A percentile compares a stretch with the other conserved stretches of the same genome.
Conservation (phyloP, 352 stramenopile species). For the Thalassiosira exigua region DNA sequence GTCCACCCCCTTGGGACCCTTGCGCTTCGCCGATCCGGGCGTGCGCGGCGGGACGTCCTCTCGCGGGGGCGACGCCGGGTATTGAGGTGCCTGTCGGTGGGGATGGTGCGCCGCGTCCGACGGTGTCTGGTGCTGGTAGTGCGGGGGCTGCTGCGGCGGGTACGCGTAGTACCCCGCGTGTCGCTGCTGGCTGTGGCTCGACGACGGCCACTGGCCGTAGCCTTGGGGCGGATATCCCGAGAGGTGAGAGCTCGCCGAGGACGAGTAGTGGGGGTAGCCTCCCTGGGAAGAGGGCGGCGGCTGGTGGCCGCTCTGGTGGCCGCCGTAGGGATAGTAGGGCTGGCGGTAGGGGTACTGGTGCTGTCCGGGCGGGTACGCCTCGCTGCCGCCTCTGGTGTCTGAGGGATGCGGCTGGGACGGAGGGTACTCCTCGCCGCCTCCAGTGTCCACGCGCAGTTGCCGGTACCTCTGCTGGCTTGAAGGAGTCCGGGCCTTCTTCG, state of each 20-base stretch:
- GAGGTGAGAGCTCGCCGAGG: too few relatives aligned
- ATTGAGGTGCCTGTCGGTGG: neutral
- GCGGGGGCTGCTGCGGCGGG: conserved; percentile 13
- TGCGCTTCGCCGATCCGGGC: conserved; percentile 27
- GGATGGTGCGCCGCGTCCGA: neutral
- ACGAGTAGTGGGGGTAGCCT: too few relatives aligned
- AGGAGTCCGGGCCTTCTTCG: conserved; percentile 5
- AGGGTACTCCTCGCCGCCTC: too few relatives aligned
- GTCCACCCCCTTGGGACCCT: conserved; percentile 30
- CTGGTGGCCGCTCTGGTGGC: neutral
- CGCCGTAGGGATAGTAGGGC: too few relatives aligned
- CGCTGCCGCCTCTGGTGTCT: too few relatives aligned
- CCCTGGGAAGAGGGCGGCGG: too few relatives aligned
- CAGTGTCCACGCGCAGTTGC: too few relatives aligned
- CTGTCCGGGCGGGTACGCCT: too few relatives aligned
- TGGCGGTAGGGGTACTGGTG: too few relatives aligned
- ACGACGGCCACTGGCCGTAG: too few relatives aligned
- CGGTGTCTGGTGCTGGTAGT: neutral
- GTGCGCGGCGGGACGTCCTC: conserved; percentile 2
- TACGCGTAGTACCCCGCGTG: conserved; percentile 37
- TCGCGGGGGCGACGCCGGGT: neutral
- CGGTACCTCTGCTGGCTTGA: neutral
- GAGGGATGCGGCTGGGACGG: too few relatives aligned
- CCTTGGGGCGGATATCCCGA: conserved; percentile 28
- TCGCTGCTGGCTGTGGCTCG: conserved; percentile 3